phyloP scores from a whole-genome alignment of 352 stramenopile genomes.

The Pythium phragmiticola region DNA sequence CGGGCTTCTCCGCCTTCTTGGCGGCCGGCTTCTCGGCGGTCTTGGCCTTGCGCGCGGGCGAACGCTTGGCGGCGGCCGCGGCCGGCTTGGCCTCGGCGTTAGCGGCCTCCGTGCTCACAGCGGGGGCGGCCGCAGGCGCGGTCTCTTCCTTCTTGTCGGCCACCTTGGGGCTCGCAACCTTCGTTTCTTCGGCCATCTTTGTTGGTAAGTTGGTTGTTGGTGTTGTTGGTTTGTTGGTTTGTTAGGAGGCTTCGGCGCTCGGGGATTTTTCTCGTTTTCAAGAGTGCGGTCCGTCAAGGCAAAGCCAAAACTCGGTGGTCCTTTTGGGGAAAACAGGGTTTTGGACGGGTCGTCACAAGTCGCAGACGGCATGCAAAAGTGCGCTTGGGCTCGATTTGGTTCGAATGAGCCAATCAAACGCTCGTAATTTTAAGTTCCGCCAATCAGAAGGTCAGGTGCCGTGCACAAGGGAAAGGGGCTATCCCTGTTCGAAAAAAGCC shows the following conservation, averaged over 20 bases:
- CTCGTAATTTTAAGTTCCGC: constrained; percentile 28
- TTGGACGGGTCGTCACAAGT: constrained; percentile 22
- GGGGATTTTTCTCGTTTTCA: constrained; percentile 20
- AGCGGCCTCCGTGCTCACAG: constrained; percentile 19
- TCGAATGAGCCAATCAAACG: constrained; percentile 24
- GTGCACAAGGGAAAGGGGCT: constrained; percentile 2
- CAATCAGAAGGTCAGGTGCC: constrained; percentile 23
- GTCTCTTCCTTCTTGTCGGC: constrained; percentile 26
- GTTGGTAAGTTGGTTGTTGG: background rate
- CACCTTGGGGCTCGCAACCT: constrained; percentile 44
- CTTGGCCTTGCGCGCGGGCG: constrained; percentile 64
- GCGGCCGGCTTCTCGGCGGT: constrained; percentile 39
- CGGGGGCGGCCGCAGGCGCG: constrained; percentile 11
- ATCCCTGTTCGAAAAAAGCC: constrained; percentile 9
- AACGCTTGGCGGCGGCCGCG: constrained; percentile 41
- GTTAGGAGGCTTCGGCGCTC: background rate
- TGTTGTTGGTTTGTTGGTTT: constrained; percentile 1
- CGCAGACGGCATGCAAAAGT: constrained; percentile 29
- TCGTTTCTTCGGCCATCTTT: constrained; percentile 49
- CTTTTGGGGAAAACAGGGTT: constrained; percentile 4
- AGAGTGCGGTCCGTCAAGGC: constrained; percentile 16
- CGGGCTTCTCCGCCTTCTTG: constrained; percentile 37
- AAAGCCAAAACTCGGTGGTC: constrained; percentile 4
- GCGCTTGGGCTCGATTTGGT: constrained; percentile 20
- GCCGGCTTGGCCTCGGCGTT: constrained; percentile 25